These are phyloP conservation scores for Chrysosporium queenslandicum DNA, from an alignment of 2,329 filamentous ascomycete genomes.

Conservation along the genomic window DNA sequence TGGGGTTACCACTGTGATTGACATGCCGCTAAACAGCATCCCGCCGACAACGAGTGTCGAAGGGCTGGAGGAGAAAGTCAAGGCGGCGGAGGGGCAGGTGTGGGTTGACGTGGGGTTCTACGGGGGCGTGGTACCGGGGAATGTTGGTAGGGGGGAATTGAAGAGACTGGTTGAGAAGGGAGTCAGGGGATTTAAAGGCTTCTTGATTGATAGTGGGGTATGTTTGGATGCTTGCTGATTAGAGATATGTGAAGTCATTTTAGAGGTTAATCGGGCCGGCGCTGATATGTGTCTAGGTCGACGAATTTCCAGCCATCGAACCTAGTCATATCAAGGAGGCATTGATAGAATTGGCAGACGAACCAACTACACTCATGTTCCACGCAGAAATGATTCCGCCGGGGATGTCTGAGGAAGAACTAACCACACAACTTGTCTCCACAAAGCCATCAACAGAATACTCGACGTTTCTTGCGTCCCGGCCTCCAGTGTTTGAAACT, in stretches of 20 bases:
- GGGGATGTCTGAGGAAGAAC: constrained; percentile 40
- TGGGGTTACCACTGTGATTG: constrained; percentile 90
- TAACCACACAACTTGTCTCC: constrained; percentile 44
- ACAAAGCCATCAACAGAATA: constrained; percentile 64
- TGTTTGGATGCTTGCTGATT: constrained; percentile 29
- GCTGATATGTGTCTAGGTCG: constrained; percentile 53
- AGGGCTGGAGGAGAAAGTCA: constrained; percentile 74
- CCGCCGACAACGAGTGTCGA: constrained; percentile 85
- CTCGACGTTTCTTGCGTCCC: constrained; percentile 81
- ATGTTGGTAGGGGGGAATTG: constrained; percentile 57
- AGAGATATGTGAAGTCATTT: not conserved
- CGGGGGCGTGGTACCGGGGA: constrained; percentile 86
- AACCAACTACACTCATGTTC: constrained; percentile 92
- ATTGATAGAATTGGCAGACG: constrained; percentile 68
- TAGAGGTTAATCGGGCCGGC: not conserved
- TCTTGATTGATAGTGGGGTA: constrained; percentile 92
- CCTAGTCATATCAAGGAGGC: constrained; percentile 66
- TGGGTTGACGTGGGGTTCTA: constrained; percentile 99
- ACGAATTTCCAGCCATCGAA: constrained; percentile 90
- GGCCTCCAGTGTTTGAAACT: constrained; percentile 81
- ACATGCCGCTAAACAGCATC: constrained; percentile 97
- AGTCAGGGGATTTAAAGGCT: constrained; percentile 93
- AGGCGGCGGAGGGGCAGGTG: constrained; percentile 74
- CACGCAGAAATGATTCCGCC: constrained; percentile 98
- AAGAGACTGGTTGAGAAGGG: constrained; percentile 72